Percentiles rank a stretch among this genome's conserved stretches.
phyloP scores from a whole-genome alignment of 176 grass and related monocot species.

The Echinochloa phyllopogon region DNA sequence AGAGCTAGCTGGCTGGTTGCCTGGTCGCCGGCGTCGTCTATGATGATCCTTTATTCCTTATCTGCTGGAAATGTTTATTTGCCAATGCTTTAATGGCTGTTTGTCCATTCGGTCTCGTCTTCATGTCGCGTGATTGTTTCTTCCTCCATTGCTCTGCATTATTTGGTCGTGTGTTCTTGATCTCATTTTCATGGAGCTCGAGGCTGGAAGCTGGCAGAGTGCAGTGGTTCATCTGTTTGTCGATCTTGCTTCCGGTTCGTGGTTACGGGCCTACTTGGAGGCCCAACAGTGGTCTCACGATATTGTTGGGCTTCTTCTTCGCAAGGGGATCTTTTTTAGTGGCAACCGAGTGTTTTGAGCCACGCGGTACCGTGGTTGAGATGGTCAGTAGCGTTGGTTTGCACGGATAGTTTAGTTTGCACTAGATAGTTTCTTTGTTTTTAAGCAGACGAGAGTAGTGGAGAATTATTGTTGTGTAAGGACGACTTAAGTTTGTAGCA shows the following conservation, averaged over 20 bases:
- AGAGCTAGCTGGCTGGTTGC: slow-evolving; percentile 9
- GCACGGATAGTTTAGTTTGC: too few relatives aligned
- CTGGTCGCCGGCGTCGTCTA: not conserved
- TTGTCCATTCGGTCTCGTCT: not conserved
- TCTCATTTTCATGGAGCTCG: not conserved
- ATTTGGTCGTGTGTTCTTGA: slow-evolving; percentile 34
- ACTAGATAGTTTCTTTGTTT: too few relatives aligned
- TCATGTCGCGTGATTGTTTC: not conserved
- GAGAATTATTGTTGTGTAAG: too few relatives aligned
- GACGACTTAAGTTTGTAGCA: too few relatives aligned
- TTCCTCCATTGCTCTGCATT: not conserved
- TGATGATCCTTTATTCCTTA: not conserved
- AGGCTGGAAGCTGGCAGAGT: not conserved
- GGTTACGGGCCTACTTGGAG: not conserved
- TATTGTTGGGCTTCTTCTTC: not conserved
- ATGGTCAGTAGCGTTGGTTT: too few relatives aligned
- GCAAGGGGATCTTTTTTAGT: too few relatives aligned
- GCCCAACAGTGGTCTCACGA: not conserved
- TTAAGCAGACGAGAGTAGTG: too few relatives aligned
- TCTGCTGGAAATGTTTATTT: slow-evolving; percentile 23
- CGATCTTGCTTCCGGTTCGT: not conserved
- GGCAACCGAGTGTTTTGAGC: too few relatives aligned
- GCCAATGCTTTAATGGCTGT: not conserved
- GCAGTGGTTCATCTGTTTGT: not conserved
- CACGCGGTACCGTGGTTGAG: too few relatives aligned